These are phyloP conservation scores for Urochloa ruziziensis DNA, from an alignment of 176 grass and related monocot genomes.

Conservation along the genomic window DNA sequence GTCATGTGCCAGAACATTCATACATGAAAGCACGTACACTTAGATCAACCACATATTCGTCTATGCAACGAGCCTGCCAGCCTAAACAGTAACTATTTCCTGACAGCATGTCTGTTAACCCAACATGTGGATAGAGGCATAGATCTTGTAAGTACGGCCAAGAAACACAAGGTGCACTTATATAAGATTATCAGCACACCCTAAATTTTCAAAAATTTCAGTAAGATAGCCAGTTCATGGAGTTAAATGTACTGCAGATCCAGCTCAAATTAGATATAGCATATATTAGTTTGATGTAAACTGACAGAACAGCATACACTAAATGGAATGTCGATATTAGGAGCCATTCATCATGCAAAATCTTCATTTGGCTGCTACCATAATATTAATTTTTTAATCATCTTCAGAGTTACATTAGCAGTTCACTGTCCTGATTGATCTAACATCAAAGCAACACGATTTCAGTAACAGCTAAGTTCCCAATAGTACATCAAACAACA, in stretches of 20 bases:
- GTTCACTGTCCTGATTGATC: neutral
- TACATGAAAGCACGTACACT: neutral
- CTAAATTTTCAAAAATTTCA: neutral
- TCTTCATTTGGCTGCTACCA: neutral
- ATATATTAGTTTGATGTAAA: neutral
- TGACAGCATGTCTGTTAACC: neutral
- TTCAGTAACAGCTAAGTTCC: neutral
- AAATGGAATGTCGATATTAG: neutral
- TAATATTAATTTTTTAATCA: neutral
- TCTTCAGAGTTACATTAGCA: neutral
- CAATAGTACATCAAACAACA: neutral
- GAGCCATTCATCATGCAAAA: neutral
- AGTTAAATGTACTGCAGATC: neutral
- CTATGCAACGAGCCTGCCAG: neutral
- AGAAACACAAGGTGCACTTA: neutral
- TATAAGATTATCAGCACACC: neutral
- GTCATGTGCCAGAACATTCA: neutral
- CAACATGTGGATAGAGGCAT: neutral
- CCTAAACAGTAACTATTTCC: neutral
- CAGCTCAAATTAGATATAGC: neutral
- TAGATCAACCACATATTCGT: neutral
- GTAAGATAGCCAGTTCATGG: neutral
- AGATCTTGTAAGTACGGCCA: neutral
- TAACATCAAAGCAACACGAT: neutral
- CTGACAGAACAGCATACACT: neutral